Conservation (phyloP, 495 filamentous ascomycete species). For the Neurospora africana region DNA sequence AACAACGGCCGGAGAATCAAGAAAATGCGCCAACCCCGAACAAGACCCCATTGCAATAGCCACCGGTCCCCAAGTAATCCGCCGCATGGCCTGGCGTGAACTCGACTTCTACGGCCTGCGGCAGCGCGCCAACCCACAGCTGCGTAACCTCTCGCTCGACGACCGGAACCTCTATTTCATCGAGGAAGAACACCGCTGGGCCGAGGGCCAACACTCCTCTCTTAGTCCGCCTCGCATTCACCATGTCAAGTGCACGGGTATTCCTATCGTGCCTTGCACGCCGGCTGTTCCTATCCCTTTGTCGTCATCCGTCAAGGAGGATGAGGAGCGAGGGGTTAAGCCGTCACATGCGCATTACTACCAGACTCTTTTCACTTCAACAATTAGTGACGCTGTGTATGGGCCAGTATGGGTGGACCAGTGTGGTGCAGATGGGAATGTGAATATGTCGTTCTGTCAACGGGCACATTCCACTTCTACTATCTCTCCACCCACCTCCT, state of each 20-base stretch:
- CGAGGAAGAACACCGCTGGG: constrained; percentile 42
- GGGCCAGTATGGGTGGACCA: constrained; percentile 44
- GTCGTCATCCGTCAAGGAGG: not conserved
- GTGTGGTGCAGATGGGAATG: constrained; percentile 38
- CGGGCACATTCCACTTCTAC: not conserved
- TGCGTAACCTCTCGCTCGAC: constrained; percentile 47
- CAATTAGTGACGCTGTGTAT: constrained; percentile 18
- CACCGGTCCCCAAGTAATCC: constrained; percentile 40
- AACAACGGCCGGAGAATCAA: not conserved
- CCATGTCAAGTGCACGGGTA: constrained; percentile 38
- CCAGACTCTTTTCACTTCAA: not conserved
- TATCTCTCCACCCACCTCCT: not conserved
- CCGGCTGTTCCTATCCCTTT: not conserved
- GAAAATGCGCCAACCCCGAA: not conserved
- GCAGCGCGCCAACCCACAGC: constrained; percentile 43
- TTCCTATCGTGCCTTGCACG: constrained; percentile 34
- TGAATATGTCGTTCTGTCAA: constrained; percentile 30
- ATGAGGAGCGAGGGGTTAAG: not conserved
- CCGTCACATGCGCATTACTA: not conserved
- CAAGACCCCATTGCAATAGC: not conserved
- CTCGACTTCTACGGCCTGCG: constrained; percentile 48
- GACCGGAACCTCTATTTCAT: constrained; percentile 35
- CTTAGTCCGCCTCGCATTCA: constrained; percentile 32
- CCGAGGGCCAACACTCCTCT: constrained; percentile 32
- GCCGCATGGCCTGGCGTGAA: constrained; percentile 44